Evolutionary conservation across 331 rosid species (phyloP).

Genomic region (Stylosanthes scabra): DNA sequence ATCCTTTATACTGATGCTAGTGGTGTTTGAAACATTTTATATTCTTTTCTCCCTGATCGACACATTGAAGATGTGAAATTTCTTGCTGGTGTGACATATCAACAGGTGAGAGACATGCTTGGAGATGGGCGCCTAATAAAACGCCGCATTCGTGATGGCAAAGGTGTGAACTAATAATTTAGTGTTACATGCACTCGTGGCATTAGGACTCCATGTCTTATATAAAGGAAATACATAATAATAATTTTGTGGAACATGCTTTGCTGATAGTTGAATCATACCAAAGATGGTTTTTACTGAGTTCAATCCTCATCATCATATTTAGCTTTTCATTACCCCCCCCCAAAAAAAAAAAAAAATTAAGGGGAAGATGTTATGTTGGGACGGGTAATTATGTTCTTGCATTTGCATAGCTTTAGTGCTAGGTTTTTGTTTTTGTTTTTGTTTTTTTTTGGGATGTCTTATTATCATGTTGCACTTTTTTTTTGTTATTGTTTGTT

Average conservation of each 20-base stretch:
- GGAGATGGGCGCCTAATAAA: slow-evolving; percentile 96
- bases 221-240: slow-evolving; percentile 32
- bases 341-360: too few species aligned
- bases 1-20: slow-evolving; percentile 18
- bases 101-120: slow-evolving; percentile 95
- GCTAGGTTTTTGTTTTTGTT: slow-evolving; percentile 15
- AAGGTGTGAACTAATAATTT: slow-evolving; percentile 61
- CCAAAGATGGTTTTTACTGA: slow-evolving; percentile 3
- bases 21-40: slow-evolving; percentile 20
- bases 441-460: not conserved
- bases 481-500: slow-evolving; percentile 33
- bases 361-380: not conserved
- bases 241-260: slow-evolving; percentile 21
- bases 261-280: slow-evolving; percentile 29
- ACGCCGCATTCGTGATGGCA: slow-evolving; percentile 88
- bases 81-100: slow-evolving; percentile 40
- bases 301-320: slow-evolving; percentile 2
- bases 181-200: slow-evolving; percentile 17
- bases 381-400: slow-evolving; percentile 20
- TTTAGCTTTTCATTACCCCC: not conserved
- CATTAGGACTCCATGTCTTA: slow-evolving; percentile 26
- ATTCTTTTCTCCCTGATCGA: slow-evolving; percentile 10
- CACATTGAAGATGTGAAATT: slow-evolving; percentile 30
- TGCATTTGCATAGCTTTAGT: slow-evolving; percentile 23
- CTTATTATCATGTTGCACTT: slow-evolving; percentile 32